phyloP scores from a whole-genome alignment of 2,329 filamentous ascomycete genomes.

The Trichoderma endophyticum region DNA sequence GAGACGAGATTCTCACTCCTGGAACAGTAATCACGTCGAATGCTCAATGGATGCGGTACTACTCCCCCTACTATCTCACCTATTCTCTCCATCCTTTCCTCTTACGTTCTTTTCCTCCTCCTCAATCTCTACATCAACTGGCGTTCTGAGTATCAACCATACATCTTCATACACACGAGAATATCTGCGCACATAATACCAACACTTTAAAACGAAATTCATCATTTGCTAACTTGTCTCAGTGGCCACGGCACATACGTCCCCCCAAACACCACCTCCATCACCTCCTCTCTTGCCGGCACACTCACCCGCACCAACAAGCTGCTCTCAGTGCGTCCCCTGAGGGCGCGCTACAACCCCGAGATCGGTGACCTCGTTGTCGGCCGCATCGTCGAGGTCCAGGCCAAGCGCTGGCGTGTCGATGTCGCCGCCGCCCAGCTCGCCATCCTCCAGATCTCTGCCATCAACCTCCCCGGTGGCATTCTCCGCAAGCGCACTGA shows the following conservation, averaged over 20 bases:
- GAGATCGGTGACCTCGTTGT: constrained; percentile 96
- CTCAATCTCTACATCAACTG: neutral
- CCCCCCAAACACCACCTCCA: constrained; percentile 59
- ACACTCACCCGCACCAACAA: constrained; percentile 94
- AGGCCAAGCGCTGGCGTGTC: constrained; percentile 88
- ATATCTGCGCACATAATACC: neutral
- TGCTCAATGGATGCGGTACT: constrained; percentile 89
- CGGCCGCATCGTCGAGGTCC: constrained; percentile 91
- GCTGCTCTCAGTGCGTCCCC: constrained; percentile 82
- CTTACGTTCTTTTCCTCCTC: neutral
- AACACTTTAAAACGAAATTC: neutral
- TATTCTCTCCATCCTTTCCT: no score
- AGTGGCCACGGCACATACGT: constrained; percentile 93
- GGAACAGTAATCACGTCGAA: constrained; percentile 86
- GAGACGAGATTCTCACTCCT: constrained; percentile 71
- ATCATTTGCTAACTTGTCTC: constrained; percentile 20
- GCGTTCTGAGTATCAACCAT: neutral
- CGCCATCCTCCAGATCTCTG: constrained; percentile 77
- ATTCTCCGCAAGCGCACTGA: constrained; percentile 88
- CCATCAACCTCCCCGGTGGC: constrained; percentile 92
- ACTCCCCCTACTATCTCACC: neutral
- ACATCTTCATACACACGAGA: neutral
- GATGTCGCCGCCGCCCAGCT: constrained; percentile 87
- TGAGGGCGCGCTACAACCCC: constrained; percentile 89
- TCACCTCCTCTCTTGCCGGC: constrained; percentile 86